phyloP scores from a whole-genome alignment of 73 alveolate genomes.

The Symbiodinium natans region DNA sequence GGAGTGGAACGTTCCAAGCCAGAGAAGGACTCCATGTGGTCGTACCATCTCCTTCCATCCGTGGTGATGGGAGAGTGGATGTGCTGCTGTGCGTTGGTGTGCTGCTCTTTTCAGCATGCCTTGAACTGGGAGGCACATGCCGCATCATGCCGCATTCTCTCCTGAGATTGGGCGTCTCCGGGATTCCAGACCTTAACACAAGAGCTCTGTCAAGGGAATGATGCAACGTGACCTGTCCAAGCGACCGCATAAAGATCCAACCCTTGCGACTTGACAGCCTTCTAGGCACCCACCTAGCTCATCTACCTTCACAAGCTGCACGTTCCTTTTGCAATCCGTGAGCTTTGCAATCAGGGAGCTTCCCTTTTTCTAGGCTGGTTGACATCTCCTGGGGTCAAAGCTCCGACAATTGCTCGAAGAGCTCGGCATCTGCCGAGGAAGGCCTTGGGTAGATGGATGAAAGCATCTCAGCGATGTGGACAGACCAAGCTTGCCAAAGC shows the following conservation, averaged over 20 bases:
- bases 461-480: not conserved
- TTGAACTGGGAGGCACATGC: no score
- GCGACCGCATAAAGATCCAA: not conserved
- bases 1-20: conserved; percentile 15
- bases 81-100: no score
- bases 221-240: not conserved
- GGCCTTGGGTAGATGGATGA: not conserved
- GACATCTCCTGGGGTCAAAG: not conserved
- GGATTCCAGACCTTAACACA: conserved; percentile 24
- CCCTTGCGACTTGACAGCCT: not conserved
- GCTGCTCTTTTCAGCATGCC: no score
- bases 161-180: conserved; percentile 68
- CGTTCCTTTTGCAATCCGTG: no score
- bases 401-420: conserved; percentile 64
- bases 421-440: conserved; percentile 47
- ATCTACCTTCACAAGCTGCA: no score
- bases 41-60: conserved; percentile 47
- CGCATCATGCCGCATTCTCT: no score
- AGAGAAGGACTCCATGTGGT: conserved; percentile 51
- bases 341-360: no score
- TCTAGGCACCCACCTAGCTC: not conserved
- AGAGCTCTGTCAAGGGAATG: not conserved
- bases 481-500: no score
- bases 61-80: no score
- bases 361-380: no score